Base-by-base conservation (phyloP, 352 stramenopile species). In the Pythium monospermum region DNA sequence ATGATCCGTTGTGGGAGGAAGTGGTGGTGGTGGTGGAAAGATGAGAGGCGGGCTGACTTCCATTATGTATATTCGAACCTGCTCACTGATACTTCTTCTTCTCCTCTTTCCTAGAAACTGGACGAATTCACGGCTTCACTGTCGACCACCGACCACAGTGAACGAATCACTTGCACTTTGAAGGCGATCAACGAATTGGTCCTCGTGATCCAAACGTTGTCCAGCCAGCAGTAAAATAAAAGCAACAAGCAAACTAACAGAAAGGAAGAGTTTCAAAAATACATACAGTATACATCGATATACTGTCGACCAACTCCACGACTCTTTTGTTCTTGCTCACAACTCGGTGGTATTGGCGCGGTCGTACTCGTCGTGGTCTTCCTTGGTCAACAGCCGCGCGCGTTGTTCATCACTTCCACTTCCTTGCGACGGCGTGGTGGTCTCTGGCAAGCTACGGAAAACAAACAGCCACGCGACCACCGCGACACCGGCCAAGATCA, bases 151-250 rank as follows among this genome's bases (percentile, higher is more conserved):
- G 80, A 87, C 51, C 70, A 86, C 50, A 72, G 56, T 42, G 80
- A 88, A 51, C 76, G 80, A 12, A 63, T 85, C 4, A 33, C 74
- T 2, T 66, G 72, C 16, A 62, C 86, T 0, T 55, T 74, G 21
- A 87, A 85, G 53, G 74, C 78, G 40, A 69, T 92, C 41, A 64
- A 70, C 25, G 78, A 92, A 28, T 67, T 92, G 36, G 71, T 75
- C 26, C 59, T 81, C 51, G 71, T 68, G 38, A 82, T 78, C 46
- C 66, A 85, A 42, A 49, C 60, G 26, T 62, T 92, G 25, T 46
- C 45, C 13, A 33, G 40, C 4, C 23, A 8, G 32, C 18, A 30
- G n/a, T 2, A 16, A 35, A 37, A 25, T n/a, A 41, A 23, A 26
- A 21, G 39, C 8, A 49, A 27, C 16, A 12, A 6, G 7, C 23